Evolutionary conservation across 2,329 filamentous ascomycete species (phyloP).

Genomic region (Trichoderma sp.): DNA sequence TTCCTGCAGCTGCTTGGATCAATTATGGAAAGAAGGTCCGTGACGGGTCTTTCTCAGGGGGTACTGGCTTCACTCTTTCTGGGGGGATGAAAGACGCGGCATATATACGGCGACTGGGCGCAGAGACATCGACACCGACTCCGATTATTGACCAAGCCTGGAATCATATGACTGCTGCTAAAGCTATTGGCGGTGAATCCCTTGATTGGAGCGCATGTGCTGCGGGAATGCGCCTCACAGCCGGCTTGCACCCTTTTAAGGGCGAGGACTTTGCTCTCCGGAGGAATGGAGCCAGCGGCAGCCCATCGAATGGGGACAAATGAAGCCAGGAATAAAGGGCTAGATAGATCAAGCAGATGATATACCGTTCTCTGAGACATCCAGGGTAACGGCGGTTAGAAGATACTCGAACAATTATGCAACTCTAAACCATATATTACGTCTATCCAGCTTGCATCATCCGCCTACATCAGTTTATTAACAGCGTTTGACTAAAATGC

Average conservation of each 20-base stretch:
- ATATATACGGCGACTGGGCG: background rate
- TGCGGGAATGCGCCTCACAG: background rate
- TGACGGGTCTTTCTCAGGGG: background rate
- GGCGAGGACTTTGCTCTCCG: background rate
- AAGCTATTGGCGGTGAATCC: background rate
- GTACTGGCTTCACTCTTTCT: background rate
- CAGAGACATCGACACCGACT: background rate
- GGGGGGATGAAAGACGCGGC: background rate
- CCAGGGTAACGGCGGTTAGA: no score
- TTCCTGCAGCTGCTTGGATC: background rate
- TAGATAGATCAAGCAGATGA: no score
- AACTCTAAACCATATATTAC: no score
- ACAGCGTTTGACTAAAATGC: no score
- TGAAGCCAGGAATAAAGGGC: no score
- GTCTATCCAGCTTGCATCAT: no score
- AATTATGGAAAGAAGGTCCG: constrained; percentile 1
- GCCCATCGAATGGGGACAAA: no score
- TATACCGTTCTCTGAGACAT: no score
- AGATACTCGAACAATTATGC: no score
- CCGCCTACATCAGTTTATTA: no score
- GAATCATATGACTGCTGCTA: background rate
- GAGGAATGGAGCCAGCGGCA: background rate
- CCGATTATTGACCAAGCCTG: background rate
- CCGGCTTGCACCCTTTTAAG: background rate
- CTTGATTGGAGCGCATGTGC: constrained; percentile 3